Evolutionary conservation across 352 stramenopile genomes (phyloP).

Genomic region (Pythium monospermum): DNA sequence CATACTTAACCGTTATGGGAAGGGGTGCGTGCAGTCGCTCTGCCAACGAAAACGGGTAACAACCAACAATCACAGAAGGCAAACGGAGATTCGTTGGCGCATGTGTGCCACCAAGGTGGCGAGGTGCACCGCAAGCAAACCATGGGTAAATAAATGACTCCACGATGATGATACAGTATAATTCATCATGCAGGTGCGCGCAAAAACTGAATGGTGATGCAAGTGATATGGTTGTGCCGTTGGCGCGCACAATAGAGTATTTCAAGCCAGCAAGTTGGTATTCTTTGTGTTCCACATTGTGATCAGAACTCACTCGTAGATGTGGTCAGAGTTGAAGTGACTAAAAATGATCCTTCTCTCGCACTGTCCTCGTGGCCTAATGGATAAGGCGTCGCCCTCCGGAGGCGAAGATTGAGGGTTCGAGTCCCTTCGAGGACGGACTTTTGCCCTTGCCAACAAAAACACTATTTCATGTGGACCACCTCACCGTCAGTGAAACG

Average conservation of each 20-base stretch:
- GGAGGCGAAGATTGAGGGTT: conserved; percentile 68
- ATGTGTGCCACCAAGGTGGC: too few species aligned
- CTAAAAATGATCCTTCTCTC: background rate
- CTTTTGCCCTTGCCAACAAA: conserved; percentile 21
- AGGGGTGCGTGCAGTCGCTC: too few species aligned
- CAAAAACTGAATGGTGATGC: too few species aligned
- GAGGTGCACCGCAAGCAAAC: too few species aligned
- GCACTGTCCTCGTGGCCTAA: conserved; percentile 49
- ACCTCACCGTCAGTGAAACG: background rate
- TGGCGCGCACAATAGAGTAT: background rate
- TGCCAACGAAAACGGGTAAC: too few species aligned
- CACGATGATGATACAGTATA: too few species aligned
- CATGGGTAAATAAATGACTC: too few species aligned
- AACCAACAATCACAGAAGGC: too few species aligned
- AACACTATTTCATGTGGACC: background rate
- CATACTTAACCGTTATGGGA: too few species aligned
- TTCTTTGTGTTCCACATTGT: conserved; percentile 1
- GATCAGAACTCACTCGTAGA: background rate
- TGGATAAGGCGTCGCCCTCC: conserved; percentile 73
- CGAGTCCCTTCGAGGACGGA: conserved; percentile 61
- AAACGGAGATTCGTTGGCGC: too few species aligned
- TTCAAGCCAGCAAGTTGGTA: conserved; percentile 5
- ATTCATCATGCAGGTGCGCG: too few species aligned
- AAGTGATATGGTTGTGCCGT: background rate
- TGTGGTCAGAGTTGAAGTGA: conserved; percentile 1